Evolutionary conservation across 2,329 filamentous ascomycete species (phyloP).

Genomic region (Fusarium mangiferae): DNA sequence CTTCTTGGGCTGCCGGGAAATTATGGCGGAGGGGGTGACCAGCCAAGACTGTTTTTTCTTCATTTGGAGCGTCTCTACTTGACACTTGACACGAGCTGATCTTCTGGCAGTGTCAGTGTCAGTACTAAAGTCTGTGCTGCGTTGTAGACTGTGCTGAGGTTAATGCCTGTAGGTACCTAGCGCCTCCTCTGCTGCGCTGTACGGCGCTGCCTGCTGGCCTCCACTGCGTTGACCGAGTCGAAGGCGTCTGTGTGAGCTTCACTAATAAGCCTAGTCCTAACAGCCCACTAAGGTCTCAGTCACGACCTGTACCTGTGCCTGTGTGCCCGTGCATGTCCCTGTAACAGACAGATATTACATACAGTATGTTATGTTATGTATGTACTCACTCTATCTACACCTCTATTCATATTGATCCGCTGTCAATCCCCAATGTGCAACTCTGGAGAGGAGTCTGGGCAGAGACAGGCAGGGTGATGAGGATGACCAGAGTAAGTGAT

Average conservation of each 20-base stretch:
- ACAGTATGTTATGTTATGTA: neutral
- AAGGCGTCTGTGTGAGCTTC: conserved; percentile 31
- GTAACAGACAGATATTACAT: conserved; percentile 20
- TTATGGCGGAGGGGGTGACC: conserved; percentile 41
- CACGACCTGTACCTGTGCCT: conserved; percentile 18
- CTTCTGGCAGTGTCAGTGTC: conserved; percentile 19
- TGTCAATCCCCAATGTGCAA: conserved; percentile 33
- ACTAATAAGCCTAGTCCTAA: conserved; percentile 26
- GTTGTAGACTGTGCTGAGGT: conserved; percentile 1
- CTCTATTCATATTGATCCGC: conserved; percentile 16
- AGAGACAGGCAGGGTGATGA: conserved; percentile 19
- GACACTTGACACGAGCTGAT: conserved; percentile 31
- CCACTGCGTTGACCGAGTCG: conserved; percentile 2
- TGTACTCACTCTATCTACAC: conserved; percentile 21
- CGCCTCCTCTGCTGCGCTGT: neutral
- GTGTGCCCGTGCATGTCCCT: conserved; percentile 30
- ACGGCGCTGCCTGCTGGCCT: neutral
- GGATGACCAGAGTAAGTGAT: conserved; percentile 28
- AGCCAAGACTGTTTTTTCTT: conserved; percentile 41
- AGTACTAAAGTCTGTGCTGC: neutral
- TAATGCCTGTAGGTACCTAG: neutral
- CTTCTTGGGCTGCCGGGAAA: conserved; percentile 42
- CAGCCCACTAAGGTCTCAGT: conserved; percentile 24
- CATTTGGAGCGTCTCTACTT: conserved; percentile 35
- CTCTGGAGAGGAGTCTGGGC: conserved; percentile 35